Percentiles rank a stretch among this genome's conserved stretches.
Evolutionary conservation across 1,284 basidiomycete genomes (phyloP).

Genomic region (Pseudozyma hubeiensis): DNA sequence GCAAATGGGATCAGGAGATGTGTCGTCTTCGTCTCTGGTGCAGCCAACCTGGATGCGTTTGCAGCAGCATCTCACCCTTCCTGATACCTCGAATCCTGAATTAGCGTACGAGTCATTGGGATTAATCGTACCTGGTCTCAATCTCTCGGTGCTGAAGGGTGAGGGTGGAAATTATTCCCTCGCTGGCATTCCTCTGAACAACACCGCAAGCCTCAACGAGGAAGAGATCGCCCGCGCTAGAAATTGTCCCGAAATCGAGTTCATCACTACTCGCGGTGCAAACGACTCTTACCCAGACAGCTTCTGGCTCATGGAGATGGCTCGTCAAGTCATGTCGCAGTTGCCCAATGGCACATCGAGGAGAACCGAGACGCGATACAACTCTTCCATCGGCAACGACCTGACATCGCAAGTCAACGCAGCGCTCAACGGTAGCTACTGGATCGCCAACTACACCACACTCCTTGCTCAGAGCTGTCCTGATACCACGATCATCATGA

Average conservation of each 20-base stretch:
- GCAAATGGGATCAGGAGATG: constrained; percentile 5
- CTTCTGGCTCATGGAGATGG: constrained; percentile 36
- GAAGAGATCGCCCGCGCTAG: constrained; percentile 24
- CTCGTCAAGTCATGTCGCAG: constrained; percentile 29
- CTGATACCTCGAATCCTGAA: constrained; percentile 13
- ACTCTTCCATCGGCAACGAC: constrained; percentile 30
- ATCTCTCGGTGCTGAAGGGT: constrained; percentile 9
- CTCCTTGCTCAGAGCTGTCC: constrained; percentile 29
- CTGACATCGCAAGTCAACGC: constrained; percentile 21
- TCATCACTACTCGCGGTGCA: constrained; percentile 35
- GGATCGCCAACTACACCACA: constrained; percentile 30
- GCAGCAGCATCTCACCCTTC: constrained; percentile 11
- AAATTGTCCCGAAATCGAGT: constrained; percentile 24
- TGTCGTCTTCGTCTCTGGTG: constrained; percentile 19
- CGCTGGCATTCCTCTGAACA: constrained; percentile 22
- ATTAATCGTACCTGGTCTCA: constrained; percentile 32
- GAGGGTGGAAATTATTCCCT: constrained; percentile 22
- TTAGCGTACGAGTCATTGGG: constrained; percentile 5
- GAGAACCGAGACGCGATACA: constrained; percentile 26
- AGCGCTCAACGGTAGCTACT: constrained; percentile 21
- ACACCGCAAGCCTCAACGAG: constrained; percentile 33
- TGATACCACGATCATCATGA: constrained; percentile 37
- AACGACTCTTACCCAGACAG: constrained; percentile 28
- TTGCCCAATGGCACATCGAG: constrained; percentile 17
- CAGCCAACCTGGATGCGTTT: constrained; percentile 26